phyloP scores from a whole-genome alignment of 805 yeast species.

The Metschnikowia lachancei region DNA sequence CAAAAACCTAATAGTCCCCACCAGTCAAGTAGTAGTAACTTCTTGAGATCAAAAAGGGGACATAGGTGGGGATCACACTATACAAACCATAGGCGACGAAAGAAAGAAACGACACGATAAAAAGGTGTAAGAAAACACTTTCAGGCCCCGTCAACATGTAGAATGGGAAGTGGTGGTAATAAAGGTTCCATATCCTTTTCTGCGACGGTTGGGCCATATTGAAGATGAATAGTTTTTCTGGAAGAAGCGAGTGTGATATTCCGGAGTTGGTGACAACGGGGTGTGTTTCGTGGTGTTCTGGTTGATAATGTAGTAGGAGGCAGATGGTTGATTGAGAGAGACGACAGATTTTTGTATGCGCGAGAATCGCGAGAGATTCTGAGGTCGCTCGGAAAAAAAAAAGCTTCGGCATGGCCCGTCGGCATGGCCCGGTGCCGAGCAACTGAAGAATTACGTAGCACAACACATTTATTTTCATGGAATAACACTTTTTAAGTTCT shows the following conservation, averaged over 20 bases:
- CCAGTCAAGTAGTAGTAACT: constrained; percentile 39
- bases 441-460: too few species aligned
- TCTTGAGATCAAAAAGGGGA: constrained; percentile 30
- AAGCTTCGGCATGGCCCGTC: too few species aligned
- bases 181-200: constrained; percentile 22
- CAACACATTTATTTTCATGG: too few species aligned
- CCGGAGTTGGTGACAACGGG: not conserved
- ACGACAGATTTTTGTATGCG: not conserved
- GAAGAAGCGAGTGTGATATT: not conserved
- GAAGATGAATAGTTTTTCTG: not conserved
- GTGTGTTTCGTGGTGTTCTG: not conserved
- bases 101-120: constrained; percentile 17
- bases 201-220: constrained; percentile 7
- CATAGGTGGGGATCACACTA: constrained; percentile 25
- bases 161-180: constrained; percentile 47
- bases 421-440: too few species aligned
- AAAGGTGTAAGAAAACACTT: constrained; percentile 26
- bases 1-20: constrained; percentile 13
- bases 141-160: constrained; percentile 50
- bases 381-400: too few species aligned
- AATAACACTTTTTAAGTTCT: too few species aligned
- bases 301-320: not conserved
- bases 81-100: constrained; percentile 20
- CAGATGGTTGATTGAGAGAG: too few species aligned
- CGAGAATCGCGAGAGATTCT: not conserved